Conservation (phyloP, 768 basidiomycete genomes). For the Leucocoprinus birnbaumii region DNA sequence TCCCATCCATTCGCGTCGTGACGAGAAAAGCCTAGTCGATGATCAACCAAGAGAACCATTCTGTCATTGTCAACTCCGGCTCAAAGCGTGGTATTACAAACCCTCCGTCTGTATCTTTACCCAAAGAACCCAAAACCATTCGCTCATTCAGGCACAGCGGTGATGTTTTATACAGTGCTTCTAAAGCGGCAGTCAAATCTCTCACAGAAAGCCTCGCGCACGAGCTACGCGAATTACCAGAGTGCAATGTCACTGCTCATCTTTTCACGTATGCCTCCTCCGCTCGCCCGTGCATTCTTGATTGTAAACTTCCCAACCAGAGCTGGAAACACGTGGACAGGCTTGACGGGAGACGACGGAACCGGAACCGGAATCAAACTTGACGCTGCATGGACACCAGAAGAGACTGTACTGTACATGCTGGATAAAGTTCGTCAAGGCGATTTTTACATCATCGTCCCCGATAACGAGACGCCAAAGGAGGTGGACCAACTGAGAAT, state of each 20-base stretch:
- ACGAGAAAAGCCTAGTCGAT: conserved; percentile 45
- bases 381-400: conserved; percentile 83
- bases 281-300: not conserved
- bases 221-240: conserved; percentile 63
- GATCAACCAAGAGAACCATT: conserved; percentile 80
- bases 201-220: conserved; percentile 62
- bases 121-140: not conserved
- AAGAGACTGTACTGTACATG: conserved; percentile 88
- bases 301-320: conserved; percentile 32
- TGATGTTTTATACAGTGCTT: conserved; percentile 75
- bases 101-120: conserved; percentile 67
- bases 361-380: conserved; percentile 49
- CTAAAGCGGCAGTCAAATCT: conserved; percentile 70
- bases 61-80: conserved; percentile 84
- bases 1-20: not conserved
- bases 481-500: conserved; percentile 85
- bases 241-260: conserved; percentile 80
- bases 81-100: conserved; percentile 97
- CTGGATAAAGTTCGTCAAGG: conserved; percentile 78
- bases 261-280: conserved; percentile 74
- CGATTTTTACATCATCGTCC: conserved; percentile 91
- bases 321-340: conserved; percentile 87
- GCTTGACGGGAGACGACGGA: conserved; percentile 49
- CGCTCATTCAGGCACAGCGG: conserved; percentile 43
- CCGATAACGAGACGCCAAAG: conserved; percentile 85